Evolutionary conservation across 768 basidiomycete genomes (phyloP).

Genomic region (Filobasidium floriforme): DNA sequence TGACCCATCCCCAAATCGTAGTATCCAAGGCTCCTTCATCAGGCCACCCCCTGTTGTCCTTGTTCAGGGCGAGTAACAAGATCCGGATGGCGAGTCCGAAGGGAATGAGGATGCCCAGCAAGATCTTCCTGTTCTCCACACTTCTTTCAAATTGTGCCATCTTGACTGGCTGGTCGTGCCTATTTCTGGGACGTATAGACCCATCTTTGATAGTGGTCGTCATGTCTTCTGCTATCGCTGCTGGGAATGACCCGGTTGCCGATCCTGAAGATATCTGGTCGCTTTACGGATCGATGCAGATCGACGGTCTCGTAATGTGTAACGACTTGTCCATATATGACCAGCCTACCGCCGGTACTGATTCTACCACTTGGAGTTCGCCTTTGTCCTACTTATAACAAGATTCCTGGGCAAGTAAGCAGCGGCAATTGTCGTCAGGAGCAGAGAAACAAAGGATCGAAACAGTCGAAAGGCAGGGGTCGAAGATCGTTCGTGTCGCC

Average conservation of each 20-base stretch:
- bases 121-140: not conserved
- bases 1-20: not conserved
- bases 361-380: no score
- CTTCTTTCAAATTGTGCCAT: not conserved
- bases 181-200: not conserved
- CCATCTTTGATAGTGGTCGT: not conserved
- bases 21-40: not conserved
- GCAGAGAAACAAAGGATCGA: no score
- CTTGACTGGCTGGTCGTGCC: conserved; percentile 5
- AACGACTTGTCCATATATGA: no score
- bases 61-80: not conserved
- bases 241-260: not conserved
- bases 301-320: no score
- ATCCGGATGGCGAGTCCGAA: not conserved
- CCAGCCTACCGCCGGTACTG: no score
- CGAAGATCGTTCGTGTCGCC: no score
- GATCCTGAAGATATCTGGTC: no score
- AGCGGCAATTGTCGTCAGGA: no score
- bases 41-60: not conserved
- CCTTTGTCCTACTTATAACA: no score
- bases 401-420: no score
- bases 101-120: not conserved
- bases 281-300: no score
- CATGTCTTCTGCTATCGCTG: not conserved
- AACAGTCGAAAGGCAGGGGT: no score